Evolutionary conservation across 2,329 filamentous ascomycete genomes (phyloP).

Genomic region (Tothia fuscella): DNA sequence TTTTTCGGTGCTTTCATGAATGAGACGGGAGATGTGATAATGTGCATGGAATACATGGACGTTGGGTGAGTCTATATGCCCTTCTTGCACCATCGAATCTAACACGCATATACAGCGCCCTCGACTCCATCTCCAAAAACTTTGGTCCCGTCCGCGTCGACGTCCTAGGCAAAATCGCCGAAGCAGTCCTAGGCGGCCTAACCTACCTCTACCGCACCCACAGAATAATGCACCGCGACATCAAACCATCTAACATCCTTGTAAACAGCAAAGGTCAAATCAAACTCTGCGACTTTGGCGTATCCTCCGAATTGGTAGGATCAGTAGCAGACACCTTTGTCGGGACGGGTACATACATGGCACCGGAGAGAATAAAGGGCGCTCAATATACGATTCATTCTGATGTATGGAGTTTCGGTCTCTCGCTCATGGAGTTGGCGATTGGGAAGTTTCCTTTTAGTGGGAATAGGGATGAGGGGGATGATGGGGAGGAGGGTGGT

Average conservation of each 20-base stretch:
- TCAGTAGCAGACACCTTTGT: conserved; percentile 98
- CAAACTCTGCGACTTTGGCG: conserved; percentile 96
- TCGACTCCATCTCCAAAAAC: conserved; percentile 86
- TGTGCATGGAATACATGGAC: conserved; percentile 99
- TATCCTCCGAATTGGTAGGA: conserved; percentile 96
- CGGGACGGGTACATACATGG: conserved; percentile 98
- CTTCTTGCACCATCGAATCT: conserved; percentile 1
- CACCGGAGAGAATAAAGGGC: conserved; percentile 92
- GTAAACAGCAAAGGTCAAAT: conserved; percentile 91
- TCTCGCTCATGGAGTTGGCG: conserved; percentile 91
- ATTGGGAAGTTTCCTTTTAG: conserved; percentile 96
- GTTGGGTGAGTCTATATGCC: conserved; percentile 61
- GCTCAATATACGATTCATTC: conserved; percentile 96
- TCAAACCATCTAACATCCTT: conserved; percentile 95
- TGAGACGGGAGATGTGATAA: conserved; percentile 92
- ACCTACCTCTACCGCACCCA: conserved; percentile 93
- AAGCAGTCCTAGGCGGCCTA: conserved; percentile 83
- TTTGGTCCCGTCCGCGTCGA: conserved; percentile 94
- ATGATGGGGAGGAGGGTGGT: conserved; percentile 50
- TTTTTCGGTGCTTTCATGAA: conserved; percentile 98
- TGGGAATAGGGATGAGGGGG: conserved; percentile 61
- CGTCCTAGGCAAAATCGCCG: conserved; percentile 93
- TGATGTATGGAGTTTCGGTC: conserved; percentile 95
- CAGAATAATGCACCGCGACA: conserved; percentile 97
- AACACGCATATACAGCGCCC: conserved; percentile 48